A percentile compares a stretch with the other conserved stretches of the same genome.
Evolutionary conservation across 768 basidiomycete species (phyloP).

Genomic region (Pseudohyphozyma bogoriensis): DNA sequence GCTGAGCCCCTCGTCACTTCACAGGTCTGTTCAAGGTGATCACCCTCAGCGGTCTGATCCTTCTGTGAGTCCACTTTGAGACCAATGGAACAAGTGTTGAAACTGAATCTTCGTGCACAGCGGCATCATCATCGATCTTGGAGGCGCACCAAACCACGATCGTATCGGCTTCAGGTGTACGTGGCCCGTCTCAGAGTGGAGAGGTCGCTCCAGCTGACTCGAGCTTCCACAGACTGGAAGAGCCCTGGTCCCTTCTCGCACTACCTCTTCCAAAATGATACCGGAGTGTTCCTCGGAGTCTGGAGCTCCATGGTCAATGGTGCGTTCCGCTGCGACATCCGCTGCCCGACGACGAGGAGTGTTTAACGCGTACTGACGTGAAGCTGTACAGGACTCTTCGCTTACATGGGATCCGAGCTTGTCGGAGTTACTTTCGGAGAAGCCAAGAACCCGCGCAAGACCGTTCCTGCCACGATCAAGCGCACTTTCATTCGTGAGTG

Average conservation of each 20-base stretch:
- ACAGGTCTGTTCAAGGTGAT: not conserved
- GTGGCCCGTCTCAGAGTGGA: no score
- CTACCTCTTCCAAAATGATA: conserved; percentile 12
- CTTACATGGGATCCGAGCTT: conserved; percentile 12
- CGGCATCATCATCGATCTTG: conserved; percentile 47
- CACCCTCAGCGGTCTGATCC: not conserved
- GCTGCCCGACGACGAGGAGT: not conserved
- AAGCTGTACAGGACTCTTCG: not conserved
- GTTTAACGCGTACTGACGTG: not conserved
- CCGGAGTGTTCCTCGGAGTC: conserved; percentile 18
- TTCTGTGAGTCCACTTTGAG: not conserved
- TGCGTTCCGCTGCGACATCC: not conserved
- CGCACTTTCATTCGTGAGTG: conserved; percentile 61
- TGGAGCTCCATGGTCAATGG: conserved; percentile 7
- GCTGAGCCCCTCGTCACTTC: conserved; percentile 7
- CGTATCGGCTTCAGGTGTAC: no score
- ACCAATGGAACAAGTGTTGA: no score
- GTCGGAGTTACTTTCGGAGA: conserved; percentile 24
- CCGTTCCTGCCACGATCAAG: conserved; percentile 51
- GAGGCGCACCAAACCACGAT: conserved; percentile 50
- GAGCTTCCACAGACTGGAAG: no score
- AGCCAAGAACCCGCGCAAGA: conserved; percentile 29
- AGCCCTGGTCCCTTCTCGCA: conserved; percentile 30
- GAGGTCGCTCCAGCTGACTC: no score
- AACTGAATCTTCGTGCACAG: conserved; percentile 36